Evolutionary conservation across 202 grass and related monocot species (phyloP).

Genomic region (Panicum virgatum): DNA sequence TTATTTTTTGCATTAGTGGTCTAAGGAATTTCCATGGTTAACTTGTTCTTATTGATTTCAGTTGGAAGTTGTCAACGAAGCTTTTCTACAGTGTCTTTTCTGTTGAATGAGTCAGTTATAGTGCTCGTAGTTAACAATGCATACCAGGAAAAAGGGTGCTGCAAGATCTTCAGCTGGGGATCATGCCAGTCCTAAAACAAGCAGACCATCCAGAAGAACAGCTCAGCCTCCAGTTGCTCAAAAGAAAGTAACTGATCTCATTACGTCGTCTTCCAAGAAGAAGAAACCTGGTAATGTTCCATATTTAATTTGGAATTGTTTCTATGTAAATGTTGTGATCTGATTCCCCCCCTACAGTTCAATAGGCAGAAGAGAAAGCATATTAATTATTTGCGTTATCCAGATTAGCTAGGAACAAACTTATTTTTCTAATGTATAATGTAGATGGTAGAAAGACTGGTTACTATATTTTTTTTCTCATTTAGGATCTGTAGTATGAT

Average conservation of each 20-base stretch:
- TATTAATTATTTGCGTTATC: not conserved
- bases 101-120: constrained; percentile 18
- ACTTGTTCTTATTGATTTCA: constrained; percentile 20
- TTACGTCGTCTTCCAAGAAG: constrained; percentile 56
- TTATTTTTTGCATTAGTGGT: not conserved
- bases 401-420: not conserved
- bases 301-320: not conserved
- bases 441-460: not conserved
- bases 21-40: not conserved
- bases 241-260: constrained; percentile 64
- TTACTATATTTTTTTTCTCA: constrained; percentile 16
- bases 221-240: constrained; percentile 29
- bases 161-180: constrained; percentile 41
- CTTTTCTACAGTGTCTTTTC: not conserved
- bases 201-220: constrained; percentile 43
- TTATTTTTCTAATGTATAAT: not conserved
- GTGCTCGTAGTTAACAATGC: constrained; percentile 42
- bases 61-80: constrained; percentile 14
- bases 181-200: constrained; percentile 31
- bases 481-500: not conserved
- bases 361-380: not conserved
- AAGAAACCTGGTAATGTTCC: constrained; percentile 46
- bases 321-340: not conserved
- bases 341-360: not conserved
- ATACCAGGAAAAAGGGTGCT: constrained; percentile 53